Conservation (phyloP, 495 filamentous ascomycete species). For the Jackrogersella minutella region DNA sequence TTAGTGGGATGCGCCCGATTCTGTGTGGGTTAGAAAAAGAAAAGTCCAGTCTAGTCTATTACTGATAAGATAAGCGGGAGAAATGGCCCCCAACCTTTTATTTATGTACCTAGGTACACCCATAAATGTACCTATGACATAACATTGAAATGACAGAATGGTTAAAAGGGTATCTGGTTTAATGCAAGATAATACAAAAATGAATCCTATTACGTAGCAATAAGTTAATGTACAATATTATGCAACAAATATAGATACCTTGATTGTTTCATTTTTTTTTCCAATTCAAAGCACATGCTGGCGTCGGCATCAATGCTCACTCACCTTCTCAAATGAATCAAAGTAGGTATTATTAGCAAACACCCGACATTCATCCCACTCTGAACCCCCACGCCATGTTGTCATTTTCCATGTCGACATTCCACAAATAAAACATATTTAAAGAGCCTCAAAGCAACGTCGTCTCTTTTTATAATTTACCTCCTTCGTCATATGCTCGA, state of each 20-base stretch:
- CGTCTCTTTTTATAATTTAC: constrained; percentile 35
- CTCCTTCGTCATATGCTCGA: constrained; percentile 23
- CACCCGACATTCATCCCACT: constrained; percentile 48
- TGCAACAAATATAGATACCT: too few species aligned
- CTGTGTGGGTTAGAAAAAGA: constrained; percentile 42
- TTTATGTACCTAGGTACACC: too few species aligned
- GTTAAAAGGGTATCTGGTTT: not conserved
- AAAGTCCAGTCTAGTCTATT: too few species aligned
- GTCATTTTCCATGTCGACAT: constrained; percentile 47
- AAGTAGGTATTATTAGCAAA: constrained; percentile 9
- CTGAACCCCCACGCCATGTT: constrained; percentile 48
- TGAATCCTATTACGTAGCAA: not conserved
- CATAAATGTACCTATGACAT: too few species aligned
- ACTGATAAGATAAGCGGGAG: too few species aligned
- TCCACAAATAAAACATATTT: constrained; percentile 46
- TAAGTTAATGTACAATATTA: not conserved
- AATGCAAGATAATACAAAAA: not conserved
- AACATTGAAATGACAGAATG: too few species aligned
- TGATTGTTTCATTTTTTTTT: too few species aligned
- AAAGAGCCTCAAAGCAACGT: constrained; percentile 50
- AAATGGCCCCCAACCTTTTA: too few species aligned
- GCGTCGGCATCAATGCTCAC: constrained; percentile 29
- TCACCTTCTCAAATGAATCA: not conserved
- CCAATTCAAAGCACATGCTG: constrained; percentile 10
- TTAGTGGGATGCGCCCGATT: constrained; percentile 43